Evolutionary conservation across 202 grass and related monocot genomes (phyloP).

Genomic region (Zizania palustris): DNA sequence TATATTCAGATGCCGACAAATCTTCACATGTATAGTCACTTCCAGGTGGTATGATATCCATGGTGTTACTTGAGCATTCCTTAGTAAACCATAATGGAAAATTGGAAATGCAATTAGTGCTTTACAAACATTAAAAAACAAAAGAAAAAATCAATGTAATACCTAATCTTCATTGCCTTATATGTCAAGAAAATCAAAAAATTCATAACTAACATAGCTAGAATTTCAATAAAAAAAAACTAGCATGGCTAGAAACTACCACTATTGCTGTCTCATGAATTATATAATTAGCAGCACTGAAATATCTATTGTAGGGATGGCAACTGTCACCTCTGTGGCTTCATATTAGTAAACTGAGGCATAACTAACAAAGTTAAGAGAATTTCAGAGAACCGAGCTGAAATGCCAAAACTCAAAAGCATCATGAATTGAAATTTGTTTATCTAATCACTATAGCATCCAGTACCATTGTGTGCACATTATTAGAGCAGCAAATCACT

Average conservation of each 20-base stretch:
- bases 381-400: background rate
- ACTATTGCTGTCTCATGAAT: conserved; percentile 22
- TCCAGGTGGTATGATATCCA: conserved; percentile 54
- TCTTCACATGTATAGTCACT: conserved; percentile 49
- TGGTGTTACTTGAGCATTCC: conserved; percentile 47
- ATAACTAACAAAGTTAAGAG: background rate
- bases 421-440: conserved; percentile 33
- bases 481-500: background rate
- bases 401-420: conserved; percentile 9
- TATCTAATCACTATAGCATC: background rate
- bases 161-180: background rate
- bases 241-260: background rate
- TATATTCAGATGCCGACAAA: conserved; percentile 58
- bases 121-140: conserved; percentile 35
- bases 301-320: conserved; percentile 24
- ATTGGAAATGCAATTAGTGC: conserved; percentile 17
- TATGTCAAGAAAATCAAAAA: conserved; percentile 3
- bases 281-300: conserved; percentile 8
- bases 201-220: background rate
- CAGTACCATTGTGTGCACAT: background rate
- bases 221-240: background rate
- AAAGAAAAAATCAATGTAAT: background rate
- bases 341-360: background rate
- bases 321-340: background rate
- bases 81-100: conserved; percentile 27